These are phyloP conservation scores for Wallacemonas sp. DNA, from an alignment of 208 protist genomes.

Conservation along the genomic window DNA sequence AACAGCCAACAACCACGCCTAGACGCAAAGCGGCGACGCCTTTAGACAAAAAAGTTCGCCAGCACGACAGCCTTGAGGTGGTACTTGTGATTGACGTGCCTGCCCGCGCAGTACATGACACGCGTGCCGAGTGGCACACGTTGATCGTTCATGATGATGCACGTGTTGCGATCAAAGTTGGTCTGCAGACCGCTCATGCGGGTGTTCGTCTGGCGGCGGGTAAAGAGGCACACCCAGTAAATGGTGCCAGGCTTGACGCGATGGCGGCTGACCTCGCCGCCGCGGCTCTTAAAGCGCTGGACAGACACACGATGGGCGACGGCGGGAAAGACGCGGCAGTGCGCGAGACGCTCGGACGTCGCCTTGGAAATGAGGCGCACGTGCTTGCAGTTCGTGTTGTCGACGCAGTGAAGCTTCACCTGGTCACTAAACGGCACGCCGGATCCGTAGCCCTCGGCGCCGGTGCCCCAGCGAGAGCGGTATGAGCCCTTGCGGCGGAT, in stretches of 20 bases:
- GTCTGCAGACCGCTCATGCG: constrained; percentile 89
- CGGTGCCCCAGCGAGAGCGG: constrained; percentile 85
- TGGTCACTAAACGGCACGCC: constrained; percentile 87
- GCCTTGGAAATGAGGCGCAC: constrained; percentile 87
- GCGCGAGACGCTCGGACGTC: constrained; percentile 87
- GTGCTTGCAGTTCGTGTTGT: constrained; percentile 94
- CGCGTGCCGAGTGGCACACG: constrained; percentile 86
- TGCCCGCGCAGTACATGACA: constrained; percentile 91
- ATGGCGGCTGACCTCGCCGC: constrained; percentile 70
- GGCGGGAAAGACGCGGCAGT: constrained; percentile 87
- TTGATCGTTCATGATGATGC: constrained; percentile 92
- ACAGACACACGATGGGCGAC: constrained; percentile 90
- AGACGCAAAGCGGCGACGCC: not conserved
- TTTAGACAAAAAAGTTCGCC: constrained; percentile 91
- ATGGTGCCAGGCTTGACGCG: constrained; percentile 88
- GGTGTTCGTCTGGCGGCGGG: constrained; percentile 83
- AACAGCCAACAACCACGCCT: no score
- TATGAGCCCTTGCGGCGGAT: constrained; percentile 87
- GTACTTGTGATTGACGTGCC: constrained; percentile 93
- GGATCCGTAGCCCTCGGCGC: constrained; percentile 77
- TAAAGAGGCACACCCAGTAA: constrained; percentile 90
- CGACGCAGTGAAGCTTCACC: constrained; percentile 92
- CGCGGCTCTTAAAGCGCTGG: constrained; percentile 83
- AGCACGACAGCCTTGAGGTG: constrained; percentile 92
- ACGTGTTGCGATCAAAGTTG: constrained; percentile 92